phyloP scores from a whole-genome alignment of 257 asterid species.

The Lantana camara region DNA sequence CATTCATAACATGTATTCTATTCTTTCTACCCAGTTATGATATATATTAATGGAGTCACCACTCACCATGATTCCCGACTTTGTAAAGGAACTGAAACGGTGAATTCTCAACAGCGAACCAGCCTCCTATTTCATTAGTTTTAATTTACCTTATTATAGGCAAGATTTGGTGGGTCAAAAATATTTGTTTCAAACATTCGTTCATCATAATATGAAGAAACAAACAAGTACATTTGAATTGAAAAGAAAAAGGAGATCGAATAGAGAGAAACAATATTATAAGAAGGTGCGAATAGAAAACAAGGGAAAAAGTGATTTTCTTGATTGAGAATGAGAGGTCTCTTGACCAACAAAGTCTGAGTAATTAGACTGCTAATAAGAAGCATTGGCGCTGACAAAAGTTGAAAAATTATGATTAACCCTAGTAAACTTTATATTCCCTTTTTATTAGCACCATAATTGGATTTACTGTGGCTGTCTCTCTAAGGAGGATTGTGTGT shows the following conservation, averaged over 20 bases:
- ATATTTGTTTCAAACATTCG: too few species aligned
- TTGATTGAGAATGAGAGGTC: constrained; percentile 16
- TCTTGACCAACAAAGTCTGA: constrained; percentile 40
- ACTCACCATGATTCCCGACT: too few species aligned
- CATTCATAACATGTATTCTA: too few species aligned
- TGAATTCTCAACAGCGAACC: too few species aligned
- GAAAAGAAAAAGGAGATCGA: background rate
- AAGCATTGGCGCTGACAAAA: constrained; percentile 47
- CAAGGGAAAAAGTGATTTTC: constrained; percentile 19
- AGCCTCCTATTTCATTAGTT: too few species aligned
- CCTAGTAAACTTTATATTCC: constrained; percentile 40
- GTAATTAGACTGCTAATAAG: constrained; percentile 51
- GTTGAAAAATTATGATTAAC: constrained; percentile 51
- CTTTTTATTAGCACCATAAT: constrained; percentile 46
- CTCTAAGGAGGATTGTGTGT: constrained; percentile 16
- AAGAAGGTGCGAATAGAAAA: background rate
- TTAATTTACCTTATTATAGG: too few species aligned
- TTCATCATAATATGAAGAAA: too few species aligned
- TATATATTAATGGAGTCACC: too few species aligned
- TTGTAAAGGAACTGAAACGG: too few species aligned
- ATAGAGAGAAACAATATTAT: background rate
- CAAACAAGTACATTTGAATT: too few species aligned
- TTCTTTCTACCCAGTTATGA: too few species aligned
- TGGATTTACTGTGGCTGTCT: constrained; percentile 33
- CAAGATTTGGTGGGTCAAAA: too few species aligned